Conservation (phyloP, 169 alveolate genomes). For the Plasmodium berghei region DNA sequence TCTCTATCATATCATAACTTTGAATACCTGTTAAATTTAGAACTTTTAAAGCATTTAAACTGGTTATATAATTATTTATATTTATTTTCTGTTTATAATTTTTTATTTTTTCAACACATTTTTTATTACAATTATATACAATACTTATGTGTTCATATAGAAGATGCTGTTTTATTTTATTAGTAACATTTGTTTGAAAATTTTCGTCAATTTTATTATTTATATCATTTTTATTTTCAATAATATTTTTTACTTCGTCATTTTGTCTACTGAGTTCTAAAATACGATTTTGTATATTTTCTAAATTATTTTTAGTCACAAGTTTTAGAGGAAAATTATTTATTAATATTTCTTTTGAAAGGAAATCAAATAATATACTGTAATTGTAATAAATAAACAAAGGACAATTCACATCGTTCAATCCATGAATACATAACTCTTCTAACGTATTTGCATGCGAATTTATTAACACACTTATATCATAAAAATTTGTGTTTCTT, state of each 20-base stretch:
- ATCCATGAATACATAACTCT: constrained; percentile 37
- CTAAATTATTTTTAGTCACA: constrained; percentile 11
- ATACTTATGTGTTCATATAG: constrained; percentile 50
- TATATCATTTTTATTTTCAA: background rate
- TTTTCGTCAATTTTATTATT: background rate
- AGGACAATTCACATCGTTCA: constrained; percentile 66
- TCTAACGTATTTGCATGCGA: constrained; percentile 31
- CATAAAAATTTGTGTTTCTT: constrained; percentile 37
- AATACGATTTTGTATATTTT: constrained; percentile 19
- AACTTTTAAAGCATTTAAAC: constrained; percentile 1
- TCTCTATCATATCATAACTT: constrained; percentile 49
- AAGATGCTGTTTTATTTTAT: constrained; percentile 9
- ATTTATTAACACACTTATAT: constrained; percentile 21
- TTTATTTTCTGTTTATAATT: constrained; percentile 44
- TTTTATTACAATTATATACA: constrained; percentile 35
- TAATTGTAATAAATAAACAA: constrained; percentile 28
- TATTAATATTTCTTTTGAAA: constrained; percentile 46
- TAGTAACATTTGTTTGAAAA: background rate
- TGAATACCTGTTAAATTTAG: constrained; percentile 53
- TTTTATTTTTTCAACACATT: constrained; percentile 47
- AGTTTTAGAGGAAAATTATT: constrained; percentile 18
- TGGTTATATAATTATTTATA: constrained; percentile 33
- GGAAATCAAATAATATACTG: constrained; percentile 41
- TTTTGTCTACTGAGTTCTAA: background rate
- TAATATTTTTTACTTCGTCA: background rate